phyloP scores from a whole-genome alignment of 140 eudicot genomes.

The Bidens hawaiensis region DNA sequence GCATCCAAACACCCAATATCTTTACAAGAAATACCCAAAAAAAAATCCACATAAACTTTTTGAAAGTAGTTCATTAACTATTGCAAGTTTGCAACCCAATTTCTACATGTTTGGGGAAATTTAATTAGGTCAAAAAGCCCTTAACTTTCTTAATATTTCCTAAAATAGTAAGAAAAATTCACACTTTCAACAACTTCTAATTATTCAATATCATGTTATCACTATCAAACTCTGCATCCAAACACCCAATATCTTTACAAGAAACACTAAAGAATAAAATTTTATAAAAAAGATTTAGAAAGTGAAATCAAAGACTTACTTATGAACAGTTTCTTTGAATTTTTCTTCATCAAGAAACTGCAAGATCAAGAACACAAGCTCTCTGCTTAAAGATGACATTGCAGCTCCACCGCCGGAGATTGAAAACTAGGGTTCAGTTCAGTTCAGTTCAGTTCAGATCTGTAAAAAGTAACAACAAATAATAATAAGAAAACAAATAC shows the following conservation, averaged over 20 bases:
- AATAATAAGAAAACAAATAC: conserved; percentile 15
- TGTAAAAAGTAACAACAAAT: conserved; percentile 34
- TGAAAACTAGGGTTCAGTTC: conserved; percentile 21
- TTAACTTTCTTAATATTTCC: neutral
- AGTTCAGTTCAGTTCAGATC: conserved; percentile 56
- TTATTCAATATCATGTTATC: neutral
- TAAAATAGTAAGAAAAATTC: neutral
- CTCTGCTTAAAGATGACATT: conserved; percentile 95
- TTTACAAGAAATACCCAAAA: too few relatives aligned
- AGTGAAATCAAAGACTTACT: conserved; percentile 45
- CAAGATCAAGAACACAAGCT: conserved; percentile 87
- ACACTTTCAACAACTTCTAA: neutral
- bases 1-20: too few relatives aligned
- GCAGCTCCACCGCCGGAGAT: conserved; percentile 24
- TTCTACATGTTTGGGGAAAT: neutral
- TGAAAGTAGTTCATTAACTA: too few relatives aligned
- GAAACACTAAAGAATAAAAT: neutral
- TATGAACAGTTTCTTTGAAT: conserved; percentile 89
- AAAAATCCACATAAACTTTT: too few relatives aligned
- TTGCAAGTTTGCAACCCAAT: neutral
- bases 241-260: neutral
- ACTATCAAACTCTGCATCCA: neutral
- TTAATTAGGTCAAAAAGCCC: neutral
- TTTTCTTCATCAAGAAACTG: conserved; percentile 98
- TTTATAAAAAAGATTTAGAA: neutral